A percentile compares a stretch with the other conserved stretches of the same genome.
Conservation (phyloP, 2,329 filamentous ascomycete genomes). For the Fusarium illudens region DNA sequence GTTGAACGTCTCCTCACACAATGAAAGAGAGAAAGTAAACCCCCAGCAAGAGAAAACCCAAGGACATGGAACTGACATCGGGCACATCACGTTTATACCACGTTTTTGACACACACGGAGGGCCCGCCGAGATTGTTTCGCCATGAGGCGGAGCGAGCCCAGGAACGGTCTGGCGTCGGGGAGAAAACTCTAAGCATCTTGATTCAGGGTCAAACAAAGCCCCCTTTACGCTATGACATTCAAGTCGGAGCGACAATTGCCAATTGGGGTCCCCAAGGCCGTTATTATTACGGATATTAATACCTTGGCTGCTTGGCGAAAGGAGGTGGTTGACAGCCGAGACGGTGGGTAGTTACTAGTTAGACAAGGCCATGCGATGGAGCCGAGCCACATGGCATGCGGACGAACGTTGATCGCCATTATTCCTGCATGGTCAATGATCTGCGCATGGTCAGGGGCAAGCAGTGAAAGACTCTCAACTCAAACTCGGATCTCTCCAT, state of each 20-base stretch:
- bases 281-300: background rate
- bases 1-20: background rate
- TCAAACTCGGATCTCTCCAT: background rate
- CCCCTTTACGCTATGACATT: background rate
- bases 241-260: background rate
- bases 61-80: background rate
- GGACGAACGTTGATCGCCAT: background rate
- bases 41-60: background rate
- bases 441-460: background rate
- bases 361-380: too few species aligned
- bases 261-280: background rate
- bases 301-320: background rate
- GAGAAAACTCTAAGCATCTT: background rate
- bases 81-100: background rate
- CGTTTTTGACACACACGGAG: background rate
- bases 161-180: background rate
- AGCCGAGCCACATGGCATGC: background rate
- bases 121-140: background rate
- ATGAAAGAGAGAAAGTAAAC: background rate
- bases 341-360: too few species aligned
- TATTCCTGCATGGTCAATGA: background rate
- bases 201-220: background rate
- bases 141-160: background rate
- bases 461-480: background rate
- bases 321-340: background rate